Evolutionary conservation across 2,329 filamentous ascomycete genomes (phyloP).

Genomic region (Xylaria sp.): DNA sequence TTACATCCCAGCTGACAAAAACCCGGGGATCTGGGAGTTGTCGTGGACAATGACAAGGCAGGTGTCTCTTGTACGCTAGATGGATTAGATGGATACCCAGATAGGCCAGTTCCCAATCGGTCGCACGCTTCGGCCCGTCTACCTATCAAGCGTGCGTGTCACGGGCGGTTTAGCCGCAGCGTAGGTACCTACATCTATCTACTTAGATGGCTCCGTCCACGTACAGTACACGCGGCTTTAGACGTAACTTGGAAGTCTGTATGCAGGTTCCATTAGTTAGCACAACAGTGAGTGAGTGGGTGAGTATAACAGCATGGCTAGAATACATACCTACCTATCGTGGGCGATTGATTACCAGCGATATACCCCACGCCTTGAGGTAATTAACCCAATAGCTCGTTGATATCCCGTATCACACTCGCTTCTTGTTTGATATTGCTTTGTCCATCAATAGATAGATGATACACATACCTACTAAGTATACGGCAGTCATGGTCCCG

Average conservation of each 20-base stretch:
- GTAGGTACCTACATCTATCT: neutral
- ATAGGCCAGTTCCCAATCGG: slow-evolving; percentile 6
- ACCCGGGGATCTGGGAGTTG: neutral
- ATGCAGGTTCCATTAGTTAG: neutral
- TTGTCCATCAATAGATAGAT: neutral
- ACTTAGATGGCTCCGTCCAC: neutral
- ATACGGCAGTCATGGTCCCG: neutral
- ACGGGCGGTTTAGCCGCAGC: slow-evolving; percentile 10
- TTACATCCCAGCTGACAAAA: neutral
- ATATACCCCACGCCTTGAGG: neutral
- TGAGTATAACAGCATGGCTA: neutral
- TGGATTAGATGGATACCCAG: neutral
- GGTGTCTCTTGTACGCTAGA: neutral
- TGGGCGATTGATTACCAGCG: neutral
- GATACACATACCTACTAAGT: neutral
- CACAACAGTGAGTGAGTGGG: neutral
- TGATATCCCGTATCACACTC: neutral
- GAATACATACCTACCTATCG: neutral
- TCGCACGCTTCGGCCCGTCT: slow-evolving; percentile 34
- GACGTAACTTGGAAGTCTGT: neutral
- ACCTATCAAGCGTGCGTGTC: slow-evolving; percentile 16
- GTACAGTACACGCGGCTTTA: neutral
- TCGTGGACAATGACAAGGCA: neutral
- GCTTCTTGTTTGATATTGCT: neutral
- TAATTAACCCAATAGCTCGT: neutral